Base-by-base conservation (phyloP, 495 filamentous ascomycete species). In the Annulohypoxylon bovei region DNA sequence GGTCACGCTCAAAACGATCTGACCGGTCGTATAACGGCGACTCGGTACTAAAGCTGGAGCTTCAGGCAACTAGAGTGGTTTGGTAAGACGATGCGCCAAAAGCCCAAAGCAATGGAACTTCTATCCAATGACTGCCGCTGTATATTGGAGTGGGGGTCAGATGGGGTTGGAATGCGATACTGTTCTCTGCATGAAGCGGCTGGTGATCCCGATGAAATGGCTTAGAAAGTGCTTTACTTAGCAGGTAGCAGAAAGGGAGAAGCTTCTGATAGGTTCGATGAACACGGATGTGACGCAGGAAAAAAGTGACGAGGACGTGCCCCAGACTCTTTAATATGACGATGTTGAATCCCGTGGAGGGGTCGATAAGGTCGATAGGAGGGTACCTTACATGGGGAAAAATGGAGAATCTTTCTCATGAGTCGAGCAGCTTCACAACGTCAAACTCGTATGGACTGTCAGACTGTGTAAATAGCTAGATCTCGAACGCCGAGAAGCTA, bases 381-480 rank as follows among this genome's bases (percentile, higher is more conserved):
- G 69, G 47, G 70, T 73, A 70, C 70, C 70, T 73, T 73, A 73
- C 62, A 70, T 27, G 46, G 46, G 62, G 49, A 72, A 73, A 73
- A 65, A 61, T 65, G 61, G 65, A 47, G 70, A 65, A 47, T 28
- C 5, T 8, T 28, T 60, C 39, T 53, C 28, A 22, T 22, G 46
- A 65, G 54, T 56, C 46, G 37, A 63, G 37, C 35, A 50, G 39
- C 59, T 72, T 64, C 59, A 61, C 42, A 35, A 72, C 65, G 65
- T 68, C 65, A 61, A 65, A 33, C 14, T 60, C 47, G 55, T 27
- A 55, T 22, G 67, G 61, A 11, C 53, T 42, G 56, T 52, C 50
- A 50, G 58, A 57, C 62, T 62, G 57, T 66, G 30, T 37, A 39
- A 47, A 46, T 35, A n/a, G 23, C 47, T 35, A 12, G 46, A 23